Base-by-base conservation (phyloP, 208 protist genomes). In the Porcisia deanei region DNA sequence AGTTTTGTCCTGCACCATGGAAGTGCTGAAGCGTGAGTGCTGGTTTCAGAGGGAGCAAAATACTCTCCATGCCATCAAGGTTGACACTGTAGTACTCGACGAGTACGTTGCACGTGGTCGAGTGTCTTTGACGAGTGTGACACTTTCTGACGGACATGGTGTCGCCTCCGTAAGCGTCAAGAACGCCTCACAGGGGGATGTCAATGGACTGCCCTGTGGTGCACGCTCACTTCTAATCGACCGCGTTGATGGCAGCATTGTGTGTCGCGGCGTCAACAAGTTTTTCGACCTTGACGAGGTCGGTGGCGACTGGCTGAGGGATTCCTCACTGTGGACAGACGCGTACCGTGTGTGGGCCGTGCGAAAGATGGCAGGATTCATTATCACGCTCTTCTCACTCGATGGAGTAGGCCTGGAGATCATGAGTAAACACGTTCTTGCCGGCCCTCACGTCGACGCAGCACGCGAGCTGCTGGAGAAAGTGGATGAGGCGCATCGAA, bases 351-450 rank as follows among this genome's bases (percentile, higher is more conserved):
- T 94, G 39, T 94, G 83, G 83, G 79, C 88, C 2, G 85, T 90
- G 76, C 86, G 94, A 0, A 97, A 97, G 78, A 88, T 97, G 85
- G 94, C 94, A 30, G 94, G 94, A 9, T 97, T 97, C 65, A 82
- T 93, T 43, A 88, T 97, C 43, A 94, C 88, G 3, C 54, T 95
- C 20, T 94, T 92, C 77, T 94, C 94, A 14, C 74, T 89, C 34
- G 92, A 97, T 55, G 94, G 92, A 20, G 61, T 61, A 18, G 75
- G n/a, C 37, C 66, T 97, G 47, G 54, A 75, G 68, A 52, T 95
- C 72, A 87, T 90, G 82, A 89, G 88, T 45, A 97, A 97, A 69
- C 94, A 97, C 77, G 87, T 81, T 43, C 72, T 92, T 10, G 89
- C 84, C n/a, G 94, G 94, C 25, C 77, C 72, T 1, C 94, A 97